Evolutionary conservation across 2,329 filamentous ascomycete genomes (phyloP).

Genomic region (Colletotrichum sojae): DNA sequence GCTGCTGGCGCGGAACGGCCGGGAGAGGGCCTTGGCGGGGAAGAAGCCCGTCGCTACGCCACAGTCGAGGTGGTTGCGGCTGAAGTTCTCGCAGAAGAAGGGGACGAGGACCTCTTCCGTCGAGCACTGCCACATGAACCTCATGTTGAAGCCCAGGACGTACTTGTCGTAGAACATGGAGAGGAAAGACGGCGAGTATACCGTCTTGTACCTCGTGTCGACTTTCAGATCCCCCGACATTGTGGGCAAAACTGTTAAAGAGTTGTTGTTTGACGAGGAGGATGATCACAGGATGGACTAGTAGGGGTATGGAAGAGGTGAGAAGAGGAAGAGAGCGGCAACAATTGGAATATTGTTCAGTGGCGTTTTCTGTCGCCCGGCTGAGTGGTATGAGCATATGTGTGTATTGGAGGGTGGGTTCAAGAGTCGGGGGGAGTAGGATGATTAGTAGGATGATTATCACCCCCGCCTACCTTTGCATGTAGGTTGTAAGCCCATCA

Average conservation of each 20-base stretch:
- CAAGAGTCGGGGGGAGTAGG: no score
- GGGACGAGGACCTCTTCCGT: slow-evolving; percentile 49
- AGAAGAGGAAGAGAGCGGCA: background rate
- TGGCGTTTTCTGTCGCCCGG: no score
- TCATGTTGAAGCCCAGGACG: slow-evolving; percentile 53
- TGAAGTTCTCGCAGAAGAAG: slow-evolving; percentile 53
- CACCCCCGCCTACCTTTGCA: no score
- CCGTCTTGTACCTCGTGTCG: slow-evolving; percentile 25
- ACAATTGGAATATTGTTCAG: no score
- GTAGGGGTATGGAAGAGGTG: background rate
- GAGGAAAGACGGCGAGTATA: slow-evolving; percentile 36
- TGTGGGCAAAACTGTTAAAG: background rate
- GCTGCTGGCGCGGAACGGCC: slow-evolving; percentile 38
- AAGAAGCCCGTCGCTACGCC: slow-evolving; percentile 59
- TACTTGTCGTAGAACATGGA: slow-evolving; percentile 49
- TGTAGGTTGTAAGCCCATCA: no score
- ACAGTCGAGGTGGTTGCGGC: slow-evolving; percentile 54
- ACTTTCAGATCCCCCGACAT: slow-evolving; percentile 26
- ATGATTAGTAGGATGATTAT: no score
- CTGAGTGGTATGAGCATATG: no score
- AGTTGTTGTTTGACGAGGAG: background rate
- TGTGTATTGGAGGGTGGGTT: no score
- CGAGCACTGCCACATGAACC: slow-evolving; percentile 54
- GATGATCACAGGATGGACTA: background rate
- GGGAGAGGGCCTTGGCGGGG: slow-evolving; percentile 47